Percentiles rank a stretch among this genome's conserved stretches.
phyloP scores from a whole-genome alignment of 2,329 filamentous ascomycete species.

The Curvularia sp. region DNA sequence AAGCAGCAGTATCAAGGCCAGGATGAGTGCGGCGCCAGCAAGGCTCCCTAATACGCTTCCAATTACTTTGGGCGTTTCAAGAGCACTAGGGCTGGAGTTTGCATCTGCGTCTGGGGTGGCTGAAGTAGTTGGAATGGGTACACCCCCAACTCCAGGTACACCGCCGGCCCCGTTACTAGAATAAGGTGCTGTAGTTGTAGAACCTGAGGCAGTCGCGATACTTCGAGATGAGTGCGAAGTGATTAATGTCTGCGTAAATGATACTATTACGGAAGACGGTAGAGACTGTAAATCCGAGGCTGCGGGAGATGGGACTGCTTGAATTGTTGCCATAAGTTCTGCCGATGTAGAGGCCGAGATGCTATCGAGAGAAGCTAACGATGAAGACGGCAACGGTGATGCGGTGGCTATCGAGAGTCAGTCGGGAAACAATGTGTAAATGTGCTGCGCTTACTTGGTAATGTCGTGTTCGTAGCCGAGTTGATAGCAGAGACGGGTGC shows the following conservation, averaged over 20 bases:
- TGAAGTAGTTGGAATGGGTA: constrained; percentile 23
- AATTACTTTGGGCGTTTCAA: constrained; percentile 62
- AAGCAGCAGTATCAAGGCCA: constrained; percentile 61
- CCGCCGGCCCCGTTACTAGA: constrained; percentile 23
- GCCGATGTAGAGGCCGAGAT: constrained; percentile 13
- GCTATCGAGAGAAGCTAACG: constrained; percentile 4
- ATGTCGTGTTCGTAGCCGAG: constrained; percentile 27
- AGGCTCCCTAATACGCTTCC: constrained; percentile 70
- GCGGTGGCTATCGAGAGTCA: constrained; percentile 13
- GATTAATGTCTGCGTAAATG: constrained; percentile 21
- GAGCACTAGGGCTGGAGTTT: constrained; percentile 32
- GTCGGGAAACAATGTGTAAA: background rate
- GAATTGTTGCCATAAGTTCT: constrained; percentile 6
- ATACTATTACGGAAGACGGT: constrained; percentile 20
- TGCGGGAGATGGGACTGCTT: constrained; percentile 12
- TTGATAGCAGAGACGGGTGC: constrained; percentile 9
- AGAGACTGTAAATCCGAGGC: constrained; percentile 16
- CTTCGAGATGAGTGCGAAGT: constrained; percentile 18
- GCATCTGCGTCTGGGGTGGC: constrained; percentile 16
- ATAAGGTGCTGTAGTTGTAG: constrained; percentile 17
- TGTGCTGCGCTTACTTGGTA: constrained; percentile 15
- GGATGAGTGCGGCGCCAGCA: constrained; percentile 62
- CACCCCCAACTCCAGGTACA: constrained; percentile 27
- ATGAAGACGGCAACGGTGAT: constrained; percentile 6
- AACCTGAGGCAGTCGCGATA: constrained; percentile 23